A percentile compares a stretch with the other conserved stretches of the same genome.
Evolutionary conservation across 106 monocot genomes (phyloP).

Genomic region (Dioscorea alata): DNA sequence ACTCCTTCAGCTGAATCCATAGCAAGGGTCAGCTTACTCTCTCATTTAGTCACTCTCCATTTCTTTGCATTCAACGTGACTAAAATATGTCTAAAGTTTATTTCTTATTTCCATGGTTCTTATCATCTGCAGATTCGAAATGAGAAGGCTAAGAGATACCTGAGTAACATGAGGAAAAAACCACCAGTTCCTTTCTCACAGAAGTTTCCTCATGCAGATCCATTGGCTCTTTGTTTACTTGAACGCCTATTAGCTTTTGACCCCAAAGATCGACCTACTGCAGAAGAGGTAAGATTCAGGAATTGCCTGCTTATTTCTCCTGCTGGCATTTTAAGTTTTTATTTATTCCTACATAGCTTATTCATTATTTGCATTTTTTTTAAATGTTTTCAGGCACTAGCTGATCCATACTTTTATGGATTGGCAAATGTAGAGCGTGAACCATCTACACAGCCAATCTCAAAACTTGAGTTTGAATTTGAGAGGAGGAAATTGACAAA

Average conservation of each 20-base stretch:
- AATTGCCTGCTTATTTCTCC: not conserved
- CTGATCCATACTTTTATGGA: constrained; percentile 42
- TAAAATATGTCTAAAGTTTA: not conserved
- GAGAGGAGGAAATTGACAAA: constrained; percentile 45
- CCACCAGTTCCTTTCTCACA: constrained; percentile 43
- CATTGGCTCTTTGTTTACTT: constrained; percentile 49
- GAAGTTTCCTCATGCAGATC: constrained; percentile 53
- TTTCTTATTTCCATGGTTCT: not conserved
- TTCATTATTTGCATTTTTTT: constrained; percentile 1
- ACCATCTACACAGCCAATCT: constrained; percentile 45
- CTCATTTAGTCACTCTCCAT: not conserved
- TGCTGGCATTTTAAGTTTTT: not conserved
- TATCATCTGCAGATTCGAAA: constrained; percentile 40
- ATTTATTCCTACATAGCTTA: not conserved
- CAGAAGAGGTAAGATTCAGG: constrained; percentile 45
- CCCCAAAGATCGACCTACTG: constrained; percentile 61
- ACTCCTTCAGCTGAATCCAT: constrained; percentile 47
- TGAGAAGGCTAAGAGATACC: constrained; percentile 66
- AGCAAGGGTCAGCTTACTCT: constrained; percentile 29
- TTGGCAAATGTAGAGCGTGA: constrained; percentile 45
- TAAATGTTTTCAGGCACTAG: constrained; percentile 27
- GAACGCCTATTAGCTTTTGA: constrained; percentile 66
- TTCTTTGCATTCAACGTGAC: not conserved
- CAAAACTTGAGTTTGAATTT: constrained; percentile 57
- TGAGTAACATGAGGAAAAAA: constrained; percentile 59